Percentiles rank a stretch among this genome's conserved stretches.
phyloP scores from a whole-genome alignment of 371 early-diverging fungal species.

The Nematocida displodere region DNA sequence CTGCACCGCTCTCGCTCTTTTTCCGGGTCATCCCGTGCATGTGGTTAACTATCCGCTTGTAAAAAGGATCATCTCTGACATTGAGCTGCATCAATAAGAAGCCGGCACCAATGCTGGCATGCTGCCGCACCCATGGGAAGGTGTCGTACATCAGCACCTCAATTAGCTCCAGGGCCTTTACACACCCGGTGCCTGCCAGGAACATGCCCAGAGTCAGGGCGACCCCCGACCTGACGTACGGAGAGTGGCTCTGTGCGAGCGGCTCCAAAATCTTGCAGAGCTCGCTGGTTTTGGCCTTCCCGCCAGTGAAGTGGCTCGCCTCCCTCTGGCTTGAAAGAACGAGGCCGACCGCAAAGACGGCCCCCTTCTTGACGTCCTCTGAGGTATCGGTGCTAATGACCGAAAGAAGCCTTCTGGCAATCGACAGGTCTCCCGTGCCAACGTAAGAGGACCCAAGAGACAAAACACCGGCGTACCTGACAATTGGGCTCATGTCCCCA shows the following conservation, averaged over 20 bases:
- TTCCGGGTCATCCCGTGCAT: slow-evolving; percentile 79
- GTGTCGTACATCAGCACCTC: slow-evolving; percentile 93
- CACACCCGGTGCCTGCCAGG: slow-evolving; percentile 83
- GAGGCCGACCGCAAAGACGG: slow-evolving; percentile 90
- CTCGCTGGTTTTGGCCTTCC: slow-evolving; percentile 75
- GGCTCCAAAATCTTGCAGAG: slow-evolving; percentile 89
- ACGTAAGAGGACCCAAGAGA: slow-evolving; percentile 89
- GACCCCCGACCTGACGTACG: slow-evolving; percentile 90
- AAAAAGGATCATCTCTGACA: slow-evolving; percentile 70
- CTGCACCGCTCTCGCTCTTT: slow-evolving; percentile 81
- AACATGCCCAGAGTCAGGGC: slow-evolving; percentile 91
- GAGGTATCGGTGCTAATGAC: slow-evolving; percentile 85
- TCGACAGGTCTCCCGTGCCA: slow-evolving; percentile 88
- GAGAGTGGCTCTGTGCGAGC: slow-evolving; percentile 89
- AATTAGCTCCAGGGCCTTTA: slow-evolving; percentile 81
- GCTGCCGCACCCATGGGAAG: slow-evolving; percentile 91
- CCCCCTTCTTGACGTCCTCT: slow-evolving; percentile 93
- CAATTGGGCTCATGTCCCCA: slow-evolving; percentile 78
- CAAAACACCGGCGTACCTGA: slow-evolving; percentile 87
- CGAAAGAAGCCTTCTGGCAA: slow-evolving; percentile 74
- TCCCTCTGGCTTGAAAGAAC: slow-evolving; percentile 66
- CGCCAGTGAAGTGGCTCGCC: not conserved
- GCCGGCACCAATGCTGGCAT: slow-evolving; percentile 89
- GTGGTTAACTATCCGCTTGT: slow-evolving; percentile 70
- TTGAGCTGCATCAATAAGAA: slow-evolving; percentile 92